These are phyloP conservation scores for Arachis stenosperma DNA, from an alignment of 306 rosid species.

Conservation along the genomic window DNA sequence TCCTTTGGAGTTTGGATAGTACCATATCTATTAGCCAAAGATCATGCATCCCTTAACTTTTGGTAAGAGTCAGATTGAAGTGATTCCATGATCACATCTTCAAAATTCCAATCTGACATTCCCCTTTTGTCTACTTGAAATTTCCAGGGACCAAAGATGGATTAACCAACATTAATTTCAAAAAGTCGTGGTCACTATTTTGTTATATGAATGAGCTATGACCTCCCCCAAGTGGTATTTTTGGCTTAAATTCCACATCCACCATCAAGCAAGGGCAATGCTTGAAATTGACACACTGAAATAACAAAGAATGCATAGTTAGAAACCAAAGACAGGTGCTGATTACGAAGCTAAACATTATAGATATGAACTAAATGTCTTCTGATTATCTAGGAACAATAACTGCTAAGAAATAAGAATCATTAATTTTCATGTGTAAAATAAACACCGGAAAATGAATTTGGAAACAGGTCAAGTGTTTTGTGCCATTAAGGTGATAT, in stretches of 20 bases:
- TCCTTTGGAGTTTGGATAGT: neutral
- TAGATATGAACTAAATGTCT: conserved; percentile 17
- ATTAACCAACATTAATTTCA: conserved; percentile 30
- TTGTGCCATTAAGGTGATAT: neutral
- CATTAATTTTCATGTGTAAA: neutral
- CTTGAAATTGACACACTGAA: conserved; percentile 73
- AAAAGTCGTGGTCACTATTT: conserved; percentile 3
- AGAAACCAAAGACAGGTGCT: conserved; percentile 25
- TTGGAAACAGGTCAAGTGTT: neutral
- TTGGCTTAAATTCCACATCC: conserved; percentile 72
- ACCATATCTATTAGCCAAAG: conserved; percentile 24
- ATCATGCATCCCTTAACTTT: conserved; percentile 8
- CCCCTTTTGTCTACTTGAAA: conserved; percentile 29
- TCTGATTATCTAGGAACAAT: neutral
- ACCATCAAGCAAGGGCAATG: conserved; percentile 67
- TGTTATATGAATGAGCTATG: conserved; percentile 64
- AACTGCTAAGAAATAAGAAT: conserved; percentile 4
- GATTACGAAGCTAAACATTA: conserved; percentile 12
- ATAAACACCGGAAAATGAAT: conserved; percentile 1
- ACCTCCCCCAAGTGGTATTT: conserved; percentile 89
- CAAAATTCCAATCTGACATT: conserved; percentile 22
- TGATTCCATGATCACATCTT: neutral
- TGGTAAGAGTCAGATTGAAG: conserved; percentile 30
- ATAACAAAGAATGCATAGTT: conserved; percentile 28
- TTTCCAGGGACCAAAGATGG: conserved; percentile 5